Percentiles rank a stretch among this genome's conserved stretches.
These are phyloP conservation scores for Cladosporium sp. DNA, from an alignment of 2,329 filamentous ascomycete genomes.

Conservation along the genomic window DNA sequence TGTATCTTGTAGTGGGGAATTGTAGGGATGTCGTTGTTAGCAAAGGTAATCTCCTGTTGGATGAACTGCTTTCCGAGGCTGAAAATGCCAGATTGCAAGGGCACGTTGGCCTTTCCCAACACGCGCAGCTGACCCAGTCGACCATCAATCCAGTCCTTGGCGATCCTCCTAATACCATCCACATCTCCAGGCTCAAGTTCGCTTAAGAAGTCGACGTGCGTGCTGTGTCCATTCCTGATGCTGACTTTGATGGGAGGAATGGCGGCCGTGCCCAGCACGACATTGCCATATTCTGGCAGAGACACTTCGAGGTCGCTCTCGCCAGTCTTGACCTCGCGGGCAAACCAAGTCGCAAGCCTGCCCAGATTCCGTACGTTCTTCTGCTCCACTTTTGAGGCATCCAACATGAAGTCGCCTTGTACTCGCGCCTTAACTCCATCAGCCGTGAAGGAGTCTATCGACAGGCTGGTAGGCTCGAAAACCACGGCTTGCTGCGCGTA, in stretches of 20 bases:
- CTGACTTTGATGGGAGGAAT: slow-evolving; percentile 73
- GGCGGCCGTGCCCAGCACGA: slow-evolving; percentile 70
- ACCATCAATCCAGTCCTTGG: slow-evolving; percentile 84
- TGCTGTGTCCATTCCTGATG: slow-evolving; percentile 73
- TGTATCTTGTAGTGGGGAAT: slow-evolving; percentile 81
- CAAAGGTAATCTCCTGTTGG: slow-evolving; percentile 69
- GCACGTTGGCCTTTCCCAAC: slow-evolving; percentile 67
- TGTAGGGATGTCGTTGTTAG: slow-evolving; percentile 66
- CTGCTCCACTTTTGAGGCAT: slow-evolving; percentile 70
- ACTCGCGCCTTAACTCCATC: slow-evolving; percentile 75
- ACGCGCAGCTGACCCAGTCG: slow-evolving; percentile 67
- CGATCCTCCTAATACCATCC: slow-evolving; percentile 71
- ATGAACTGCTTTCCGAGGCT: slow-evolving; percentile 73
- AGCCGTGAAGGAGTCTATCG: slow-evolving; percentile 78
- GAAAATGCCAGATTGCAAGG: slow-evolving; percentile 74
- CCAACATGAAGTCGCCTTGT: slow-evolving; percentile 76
- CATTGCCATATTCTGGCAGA: slow-evolving; percentile 75
- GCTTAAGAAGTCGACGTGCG: slow-evolving; percentile 72
- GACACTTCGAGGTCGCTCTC: slow-evolving; percentile 71
- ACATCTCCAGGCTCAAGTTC: slow-evolving; percentile 73
- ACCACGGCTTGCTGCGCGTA: slow-evolving; percentile 82
- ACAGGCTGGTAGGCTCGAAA: slow-evolving; percentile 77
- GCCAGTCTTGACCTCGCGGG: slow-evolving; percentile 68
- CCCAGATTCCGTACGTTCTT: slow-evolving; percentile 71
- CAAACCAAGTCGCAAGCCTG: slow-evolving; percentile 73